Percentiles rank a stretch among this genome's conserved stretches.
phyloP scores from a whole-genome alignment of 257 asterid genomes.

The Fraxinus quadrangulata region DNA sequence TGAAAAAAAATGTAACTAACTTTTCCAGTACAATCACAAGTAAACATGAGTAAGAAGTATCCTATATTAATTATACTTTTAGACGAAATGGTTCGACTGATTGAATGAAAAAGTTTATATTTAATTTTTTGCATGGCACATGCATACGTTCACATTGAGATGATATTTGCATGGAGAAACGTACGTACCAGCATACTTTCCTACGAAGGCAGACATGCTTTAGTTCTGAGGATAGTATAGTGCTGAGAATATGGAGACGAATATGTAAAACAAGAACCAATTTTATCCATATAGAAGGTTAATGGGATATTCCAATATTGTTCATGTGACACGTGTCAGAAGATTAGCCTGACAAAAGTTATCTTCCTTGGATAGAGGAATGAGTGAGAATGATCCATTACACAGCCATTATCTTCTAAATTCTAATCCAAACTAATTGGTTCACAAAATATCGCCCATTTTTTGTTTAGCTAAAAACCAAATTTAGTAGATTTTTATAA shows the following conservation, averaged over 20 bases:
- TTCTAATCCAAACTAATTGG: neutral
- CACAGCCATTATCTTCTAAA: neutral
- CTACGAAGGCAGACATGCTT: slow-evolving; percentile 83
- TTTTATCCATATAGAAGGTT: slow-evolving; percentile 31
- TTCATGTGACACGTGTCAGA: slow-evolving; percentile 55
- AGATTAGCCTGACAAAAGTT: slow-evolving; percentile 61
- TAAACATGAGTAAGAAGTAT: neutral
- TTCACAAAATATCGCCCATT: neutral
- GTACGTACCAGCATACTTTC: slow-evolving; percentile 77
- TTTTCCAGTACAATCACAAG: no score
- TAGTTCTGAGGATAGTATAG: slow-evolving; percentile 24
- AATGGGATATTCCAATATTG: slow-evolving; percentile 37
- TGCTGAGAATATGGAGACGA: slow-evolving; percentile 10
- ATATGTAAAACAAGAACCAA: slow-evolving; percentile 21
- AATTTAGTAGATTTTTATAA: no score
- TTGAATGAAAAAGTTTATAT: no score
- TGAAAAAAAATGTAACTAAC: no score
- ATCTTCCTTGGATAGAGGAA: slow-evolving; percentile 57
- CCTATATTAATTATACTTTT: no score
- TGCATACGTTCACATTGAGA: no score
- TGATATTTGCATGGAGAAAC: neutral
- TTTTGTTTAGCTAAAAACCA: no score
- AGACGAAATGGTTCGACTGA: no score
- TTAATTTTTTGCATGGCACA: no score
- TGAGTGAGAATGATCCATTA: slow-evolving; percentile 50